A percentile compares a stretch with the other conserved stretches of the same genome.
Evolutionary conservation across 805 yeast species (phyloP).

Genomic region (Wickerhamiella siamensis): DNA sequence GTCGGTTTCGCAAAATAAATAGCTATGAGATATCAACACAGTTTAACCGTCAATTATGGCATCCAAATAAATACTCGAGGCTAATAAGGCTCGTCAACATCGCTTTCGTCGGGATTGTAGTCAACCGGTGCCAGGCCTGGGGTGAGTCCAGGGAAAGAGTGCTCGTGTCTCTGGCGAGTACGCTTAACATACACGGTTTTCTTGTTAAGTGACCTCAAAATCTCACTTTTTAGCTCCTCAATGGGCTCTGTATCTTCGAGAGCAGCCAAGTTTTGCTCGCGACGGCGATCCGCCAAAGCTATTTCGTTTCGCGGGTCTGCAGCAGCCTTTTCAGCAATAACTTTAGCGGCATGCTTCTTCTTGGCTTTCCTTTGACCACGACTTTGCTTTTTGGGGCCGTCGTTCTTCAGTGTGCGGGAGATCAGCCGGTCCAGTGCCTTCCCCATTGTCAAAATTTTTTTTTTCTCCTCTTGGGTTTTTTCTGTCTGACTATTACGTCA

Average conservation of each 20-base stretch:
- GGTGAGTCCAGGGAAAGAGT: slow-evolving; percentile 14
- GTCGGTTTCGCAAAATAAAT: background rate
- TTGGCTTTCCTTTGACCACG: slow-evolving; percentile 2
- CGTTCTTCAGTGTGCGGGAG: background rate
- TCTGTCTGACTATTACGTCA: too few relatives aligned
- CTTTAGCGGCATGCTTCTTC: background rate
- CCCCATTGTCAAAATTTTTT: too few relatives aligned
- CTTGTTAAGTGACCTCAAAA: slow-evolving; percentile 10
- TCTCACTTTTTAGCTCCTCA: slow-evolving; percentile 11
- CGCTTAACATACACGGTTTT: slow-evolving; percentile 12
- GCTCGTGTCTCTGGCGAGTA: slow-evolving; percentile 5
- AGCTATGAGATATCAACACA: background rate
- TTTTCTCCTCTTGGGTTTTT: too few relatives aligned
- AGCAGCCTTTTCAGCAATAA: background rate
- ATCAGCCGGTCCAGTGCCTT: slow-evolving; percentile 3
- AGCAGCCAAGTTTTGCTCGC: background rate
- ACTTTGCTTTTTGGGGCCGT: background rate
- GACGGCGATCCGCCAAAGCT: background rate
- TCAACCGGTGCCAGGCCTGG: slow-evolving; percentile 21
- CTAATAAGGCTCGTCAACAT: slow-evolving; percentile 18
- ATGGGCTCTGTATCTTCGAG: slow-evolving; percentile 1
- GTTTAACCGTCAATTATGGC: too few relatives aligned
- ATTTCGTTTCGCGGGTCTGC: slow-evolving; percentile 1
- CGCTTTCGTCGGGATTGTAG: slow-evolving; percentile 18
- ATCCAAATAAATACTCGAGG: too few relatives aligned